Percentiles rank a stretch among this genome's conserved stretches.
Evolutionary conservation across 352 stramenopile genomes (phyloP).

Genomic region (Lagenidium sp.): DNA sequence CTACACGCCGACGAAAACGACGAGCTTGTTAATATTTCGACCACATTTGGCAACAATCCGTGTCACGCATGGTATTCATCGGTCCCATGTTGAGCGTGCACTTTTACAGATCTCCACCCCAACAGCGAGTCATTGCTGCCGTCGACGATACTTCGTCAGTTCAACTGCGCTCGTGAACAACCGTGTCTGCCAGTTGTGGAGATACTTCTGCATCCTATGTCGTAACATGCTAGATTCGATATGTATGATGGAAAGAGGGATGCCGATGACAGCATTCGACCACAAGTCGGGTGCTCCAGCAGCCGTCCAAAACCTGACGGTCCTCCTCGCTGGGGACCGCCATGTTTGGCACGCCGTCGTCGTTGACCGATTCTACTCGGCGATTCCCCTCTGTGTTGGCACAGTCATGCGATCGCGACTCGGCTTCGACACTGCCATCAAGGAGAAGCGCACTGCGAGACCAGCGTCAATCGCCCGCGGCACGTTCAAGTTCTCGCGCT

Average conservation of each 20-base stretch:
- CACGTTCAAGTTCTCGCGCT: constrained; percentile 7
- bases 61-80: constrained; percentile 21
- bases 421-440: constrained; percentile 3
- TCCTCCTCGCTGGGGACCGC: background rate
- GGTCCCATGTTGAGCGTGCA: too few species aligned
- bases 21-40: constrained; percentile 10
- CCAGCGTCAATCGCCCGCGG: constrained; percentile 8
- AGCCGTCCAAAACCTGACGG: constrained; percentile 13
- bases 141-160: background rate
- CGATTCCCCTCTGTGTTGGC: constrained; percentile 6
- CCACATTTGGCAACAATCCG: constrained; percentile 13
- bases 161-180: too few species aligned
- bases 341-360: background rate
- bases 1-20: too few species aligned
- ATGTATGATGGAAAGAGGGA: constrained; percentile 4
- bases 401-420: constrained; percentile 13
- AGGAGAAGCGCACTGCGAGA: constrained; percentile 2
- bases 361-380: constrained; percentile 17
- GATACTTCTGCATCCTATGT: background rate
- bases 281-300: constrained; percentile 9
- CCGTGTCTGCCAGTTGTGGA: too few species aligned
- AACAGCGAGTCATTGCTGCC: background rate
- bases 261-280: constrained; percentile 5
- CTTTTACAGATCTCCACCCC: too few species aligned
- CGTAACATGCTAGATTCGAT: constrained; percentile 6